phyloP scores from a whole-genome alignment of 2,329 filamentous ascomycete species.

The Cryphonectria parasitica region DNA sequence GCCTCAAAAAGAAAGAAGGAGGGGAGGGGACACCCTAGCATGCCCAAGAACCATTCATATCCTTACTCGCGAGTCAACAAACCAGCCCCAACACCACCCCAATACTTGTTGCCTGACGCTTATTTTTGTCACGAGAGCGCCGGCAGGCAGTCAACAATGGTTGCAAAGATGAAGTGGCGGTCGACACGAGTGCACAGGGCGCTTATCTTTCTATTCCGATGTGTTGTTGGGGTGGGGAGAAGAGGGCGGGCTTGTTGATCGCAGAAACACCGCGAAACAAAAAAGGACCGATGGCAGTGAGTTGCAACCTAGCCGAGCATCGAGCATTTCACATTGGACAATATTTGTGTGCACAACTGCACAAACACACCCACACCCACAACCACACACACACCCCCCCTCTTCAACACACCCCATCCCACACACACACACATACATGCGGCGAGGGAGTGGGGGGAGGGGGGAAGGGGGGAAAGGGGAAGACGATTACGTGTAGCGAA shows the following conservation, averaged over 20 bases:
- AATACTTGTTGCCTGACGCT: too few relatives aligned
- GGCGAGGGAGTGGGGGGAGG: background rate
- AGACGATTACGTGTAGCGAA: constrained; percentile 4
- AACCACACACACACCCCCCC: background rate
- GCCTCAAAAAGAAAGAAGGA: too few relatives aligned
- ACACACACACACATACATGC: background rate
- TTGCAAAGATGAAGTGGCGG: background rate
- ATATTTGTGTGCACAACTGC: background rate
- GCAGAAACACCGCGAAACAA: background rate
- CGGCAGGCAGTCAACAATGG: too few relatives aligned
- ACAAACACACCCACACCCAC: background rate
- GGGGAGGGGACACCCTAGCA: too few relatives aligned
- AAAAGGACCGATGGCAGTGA: background rate
- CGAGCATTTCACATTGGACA: background rate
- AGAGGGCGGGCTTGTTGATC: background rate
- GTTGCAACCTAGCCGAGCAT: constrained; percentile 1
- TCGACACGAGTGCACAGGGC: background rate
- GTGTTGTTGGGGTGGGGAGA: background rate
- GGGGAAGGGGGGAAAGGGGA: background rate
- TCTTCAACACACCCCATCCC: too few relatives aligned
- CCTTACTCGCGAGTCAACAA: too few relatives aligned
- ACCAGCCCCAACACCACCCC: too few relatives aligned
- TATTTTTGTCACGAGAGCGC: too few relatives aligned
- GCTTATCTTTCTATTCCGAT: background rate
- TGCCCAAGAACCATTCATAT: too few relatives aligned